Conservation (phyloP, 345 rosid species). For the Acer campestre region DNA sequence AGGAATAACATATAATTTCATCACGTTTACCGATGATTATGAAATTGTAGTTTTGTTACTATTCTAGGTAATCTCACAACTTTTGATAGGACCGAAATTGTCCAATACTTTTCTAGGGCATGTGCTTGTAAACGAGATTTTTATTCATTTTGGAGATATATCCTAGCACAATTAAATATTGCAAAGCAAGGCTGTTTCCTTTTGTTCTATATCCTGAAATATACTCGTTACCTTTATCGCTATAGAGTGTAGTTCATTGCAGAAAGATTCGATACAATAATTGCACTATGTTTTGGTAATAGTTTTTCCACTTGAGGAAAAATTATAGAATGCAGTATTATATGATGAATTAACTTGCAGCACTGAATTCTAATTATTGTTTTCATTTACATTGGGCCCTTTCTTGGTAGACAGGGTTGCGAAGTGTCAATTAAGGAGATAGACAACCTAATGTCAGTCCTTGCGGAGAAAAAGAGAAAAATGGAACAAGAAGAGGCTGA, state of each 20-base stretch:
- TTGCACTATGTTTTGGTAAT: neutral
- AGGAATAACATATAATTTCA: neutral
- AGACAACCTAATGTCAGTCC: conserved; percentile 70
- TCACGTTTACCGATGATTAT: neutral
- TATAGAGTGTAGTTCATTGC: neutral
- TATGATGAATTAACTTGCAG: neutral
- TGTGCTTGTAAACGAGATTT: neutral
- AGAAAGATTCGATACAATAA: neutral
- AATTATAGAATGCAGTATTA: neutral
- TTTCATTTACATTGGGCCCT: conserved; percentile 23
- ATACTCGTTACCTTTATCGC: neutral
- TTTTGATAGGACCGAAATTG: neutral
- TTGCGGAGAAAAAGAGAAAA: conserved; percentile 87
- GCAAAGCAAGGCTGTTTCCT: neutral
- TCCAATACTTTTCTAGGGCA: neutral
- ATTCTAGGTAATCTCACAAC: neutral
- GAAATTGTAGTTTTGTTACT: neutral
- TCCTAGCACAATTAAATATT: neutral
- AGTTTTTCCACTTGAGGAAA: neutral
- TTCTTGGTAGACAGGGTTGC: conserved; percentile 71
- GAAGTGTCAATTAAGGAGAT: conserved; percentile 89
- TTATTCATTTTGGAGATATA: neutral
- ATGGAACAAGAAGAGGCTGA: conserved; percentile 99
- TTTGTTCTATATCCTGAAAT: neutral
- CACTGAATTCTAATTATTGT: neutral